Conservation (phyloP, 164 flowering plant species). For the Tetracentron sinense region DNA sequence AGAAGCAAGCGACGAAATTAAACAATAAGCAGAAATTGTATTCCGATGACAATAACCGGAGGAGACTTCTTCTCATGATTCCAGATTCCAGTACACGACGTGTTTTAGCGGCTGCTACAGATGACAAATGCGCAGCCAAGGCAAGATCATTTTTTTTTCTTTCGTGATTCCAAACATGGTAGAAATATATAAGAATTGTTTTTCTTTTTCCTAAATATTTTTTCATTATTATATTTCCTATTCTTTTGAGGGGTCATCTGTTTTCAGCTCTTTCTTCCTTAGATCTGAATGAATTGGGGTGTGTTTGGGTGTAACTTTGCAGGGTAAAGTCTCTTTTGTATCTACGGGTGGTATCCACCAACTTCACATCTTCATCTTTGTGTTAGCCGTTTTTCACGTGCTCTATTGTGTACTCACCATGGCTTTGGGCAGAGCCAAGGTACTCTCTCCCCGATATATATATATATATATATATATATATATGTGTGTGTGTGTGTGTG, state of each 20-base stretch:
- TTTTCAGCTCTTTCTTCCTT: neutral
- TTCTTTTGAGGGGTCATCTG: neutral
- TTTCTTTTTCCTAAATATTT: neutral
- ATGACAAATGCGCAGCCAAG: slow-evolving; percentile 14
- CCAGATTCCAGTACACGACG: slow-evolving; percentile 6
- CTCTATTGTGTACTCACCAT: slow-evolving; percentile 18
- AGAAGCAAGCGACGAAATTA: slow-evolving; percentile 12
- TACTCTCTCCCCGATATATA: neutral
- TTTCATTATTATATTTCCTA: neutral
- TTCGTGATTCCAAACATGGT: too few relatives aligned
- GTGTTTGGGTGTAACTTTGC: neutral
- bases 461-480: too few relatives aligned
- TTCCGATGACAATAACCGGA: slow-evolving; percentile 2
- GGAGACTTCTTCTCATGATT: slow-evolving; percentile 11
- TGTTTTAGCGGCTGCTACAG: slow-evolving; percentile 13
- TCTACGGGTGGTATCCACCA: slow-evolving; percentile 24
- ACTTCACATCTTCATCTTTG: slow-evolving; percentile 32
- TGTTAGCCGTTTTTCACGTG: slow-evolving; percentile 26
- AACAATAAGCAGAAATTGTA: neutral
- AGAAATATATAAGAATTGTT: too few relatives aligned
- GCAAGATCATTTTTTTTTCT: neutral
- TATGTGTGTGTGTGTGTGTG: too few relatives aligned
- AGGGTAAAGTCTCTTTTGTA: slow-evolving; percentile 22
- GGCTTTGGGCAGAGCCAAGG: slow-evolving; percentile 27
- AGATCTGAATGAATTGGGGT: neutral